Conservation (phyloP, 2,329 filamentous ascomycete species). For the Cercospora brassicicola region DNA sequence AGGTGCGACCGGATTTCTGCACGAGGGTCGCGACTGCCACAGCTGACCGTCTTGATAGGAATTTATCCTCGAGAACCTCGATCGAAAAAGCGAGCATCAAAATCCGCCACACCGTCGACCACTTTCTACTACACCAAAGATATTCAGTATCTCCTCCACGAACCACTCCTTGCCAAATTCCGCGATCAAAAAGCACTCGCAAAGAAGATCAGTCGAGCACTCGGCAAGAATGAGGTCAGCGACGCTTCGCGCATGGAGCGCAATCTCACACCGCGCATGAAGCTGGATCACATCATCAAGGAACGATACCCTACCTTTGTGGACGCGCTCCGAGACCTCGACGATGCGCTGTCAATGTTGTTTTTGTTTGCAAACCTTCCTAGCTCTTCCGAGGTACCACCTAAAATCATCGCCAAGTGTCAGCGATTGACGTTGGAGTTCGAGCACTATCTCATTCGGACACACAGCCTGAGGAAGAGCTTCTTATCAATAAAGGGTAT, state of each 20-base stretch:
- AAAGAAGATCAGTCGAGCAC: constrained; percentile 93
- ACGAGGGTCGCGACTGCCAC: background rate
- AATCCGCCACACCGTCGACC: constrained; percentile 82
- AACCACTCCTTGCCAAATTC: constrained; percentile 91
- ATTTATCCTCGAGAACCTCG: constrained; percentile 97
- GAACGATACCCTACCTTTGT: constrained; percentile 97
- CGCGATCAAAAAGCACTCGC: constrained; percentile 94
- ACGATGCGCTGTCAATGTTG: constrained; percentile 94
- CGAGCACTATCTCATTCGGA: constrained; percentile 93
- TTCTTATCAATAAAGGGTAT: constrained; percentile 99
- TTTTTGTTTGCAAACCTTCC: constrained; percentile 97
- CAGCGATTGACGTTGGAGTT: constrained; percentile 93
- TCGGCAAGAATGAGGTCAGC: constrained; percentile 85
- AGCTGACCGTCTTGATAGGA: constrained; percentile 45
- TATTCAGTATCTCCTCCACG: constrained; percentile 96
- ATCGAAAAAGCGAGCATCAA: constrained; percentile 94
- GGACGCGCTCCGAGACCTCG: constrained; percentile 88
- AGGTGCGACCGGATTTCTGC: constrained; percentile 49
- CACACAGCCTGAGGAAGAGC: constrained; percentile 87
- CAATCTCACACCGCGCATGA: constrained; percentile 84
- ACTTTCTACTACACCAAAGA: constrained; percentile 94
- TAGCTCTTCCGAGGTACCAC: constrained; percentile 81
- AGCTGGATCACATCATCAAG: constrained; percentile 93
- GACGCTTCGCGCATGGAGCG: constrained; percentile 89
- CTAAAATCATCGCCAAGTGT: constrained; percentile 93